Conservation (phyloP, 2,329 filamentous ascomycete genomes). For the Aschersonia sp. region DNA sequence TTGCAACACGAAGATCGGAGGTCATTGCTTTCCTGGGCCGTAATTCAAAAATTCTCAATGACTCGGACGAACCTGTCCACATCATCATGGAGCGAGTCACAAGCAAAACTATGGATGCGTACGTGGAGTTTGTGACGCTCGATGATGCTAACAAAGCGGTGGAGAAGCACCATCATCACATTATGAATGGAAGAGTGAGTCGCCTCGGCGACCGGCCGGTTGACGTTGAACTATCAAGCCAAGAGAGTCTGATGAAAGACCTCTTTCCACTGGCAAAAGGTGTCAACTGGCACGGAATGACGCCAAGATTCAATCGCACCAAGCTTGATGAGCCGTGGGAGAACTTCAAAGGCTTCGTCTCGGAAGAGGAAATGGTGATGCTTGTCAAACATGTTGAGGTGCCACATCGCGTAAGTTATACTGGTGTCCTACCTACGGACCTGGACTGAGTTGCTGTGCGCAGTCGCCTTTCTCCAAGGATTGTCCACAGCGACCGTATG, state of each 20-base stretch:
- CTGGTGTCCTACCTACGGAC: neutral
- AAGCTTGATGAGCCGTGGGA: constrained; percentile 27
- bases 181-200: constrained; percentile 22
- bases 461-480: constrained; percentile 45
- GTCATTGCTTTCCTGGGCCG: constrained; percentile 44
- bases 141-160: constrained; percentile 39
- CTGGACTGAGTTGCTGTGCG: neutral
- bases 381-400: constrained; percentile 48
- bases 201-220: constrained; percentile 44
- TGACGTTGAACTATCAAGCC: constrained; percentile 40
- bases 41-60: constrained; percentile 39
- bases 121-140: constrained; percentile 39
- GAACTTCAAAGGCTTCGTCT: constrained; percentile 45
- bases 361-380: constrained; percentile 48
- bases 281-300: constrained; percentile 36
- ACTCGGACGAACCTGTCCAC: constrained; percentile 40
- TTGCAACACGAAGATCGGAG: constrained; percentile 35
- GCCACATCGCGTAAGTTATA: constrained; percentile 40
- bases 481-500: constrained; percentile 49
- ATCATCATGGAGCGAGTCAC: constrained; percentile 51
- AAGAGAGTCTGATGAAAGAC: constrained; percentile 42
- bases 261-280: constrained; percentile 45
- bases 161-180: constrained; percentile 27
- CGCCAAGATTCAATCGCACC: constrained; percentile 23
- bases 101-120: constrained; percentile 47